These are phyloP conservation scores for Conoideocrella luteorostrata DNA, from an alignment of 2,329 filamentous ascomycete genomes.

Conservation along the genomic window DNA sequence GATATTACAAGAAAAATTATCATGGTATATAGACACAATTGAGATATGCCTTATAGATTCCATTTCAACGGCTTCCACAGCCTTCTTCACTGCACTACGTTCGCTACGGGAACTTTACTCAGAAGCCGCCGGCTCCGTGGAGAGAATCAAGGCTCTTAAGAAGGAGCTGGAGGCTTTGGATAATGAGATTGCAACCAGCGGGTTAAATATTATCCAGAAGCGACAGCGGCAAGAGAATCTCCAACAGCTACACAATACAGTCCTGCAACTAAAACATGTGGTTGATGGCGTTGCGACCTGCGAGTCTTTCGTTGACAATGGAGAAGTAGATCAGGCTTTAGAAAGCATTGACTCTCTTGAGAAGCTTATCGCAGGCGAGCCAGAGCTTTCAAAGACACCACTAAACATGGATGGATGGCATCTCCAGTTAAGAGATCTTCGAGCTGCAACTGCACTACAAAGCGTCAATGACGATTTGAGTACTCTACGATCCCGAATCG, in stretches of 20 bases:
- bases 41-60: conserved; percentile 95
- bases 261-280: conserved; percentile 74
- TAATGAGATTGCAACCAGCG: conserved; percentile 77
- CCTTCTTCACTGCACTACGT: conserved; percentile 90
- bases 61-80: conserved; percentile 90
- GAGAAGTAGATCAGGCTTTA: conserved; percentile 76
- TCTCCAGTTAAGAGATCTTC: conserved; percentile 57
- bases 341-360: conserved; percentile 73
- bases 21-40: conserved; percentile 99
- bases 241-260: conserved; percentile 71
- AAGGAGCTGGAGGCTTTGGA: conserved; percentile 77
- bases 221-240: conserved; percentile 78
- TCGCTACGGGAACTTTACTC: conserved; percentile 85
- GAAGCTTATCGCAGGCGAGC: conserved; percentile 69
- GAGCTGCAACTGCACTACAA: conserved; percentile 71
- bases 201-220: conserved; percentile 79
- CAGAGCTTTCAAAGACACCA: conserved; percentile 34
- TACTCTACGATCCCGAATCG: conserved; percentile 71
- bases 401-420: conserved; percentile 20
- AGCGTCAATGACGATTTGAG: conserved; percentile 72
- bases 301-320: conserved; percentile 74
- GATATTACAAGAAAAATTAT: conserved; percentile 94
- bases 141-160: conserved; percentile 73
- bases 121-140: conserved; percentile 86
- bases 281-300: conserved; percentile 69